Evolutionary conservation across 2,329 filamentous ascomycete genomes (phyloP).

Genomic region (Claviceps sp.): DNA sequence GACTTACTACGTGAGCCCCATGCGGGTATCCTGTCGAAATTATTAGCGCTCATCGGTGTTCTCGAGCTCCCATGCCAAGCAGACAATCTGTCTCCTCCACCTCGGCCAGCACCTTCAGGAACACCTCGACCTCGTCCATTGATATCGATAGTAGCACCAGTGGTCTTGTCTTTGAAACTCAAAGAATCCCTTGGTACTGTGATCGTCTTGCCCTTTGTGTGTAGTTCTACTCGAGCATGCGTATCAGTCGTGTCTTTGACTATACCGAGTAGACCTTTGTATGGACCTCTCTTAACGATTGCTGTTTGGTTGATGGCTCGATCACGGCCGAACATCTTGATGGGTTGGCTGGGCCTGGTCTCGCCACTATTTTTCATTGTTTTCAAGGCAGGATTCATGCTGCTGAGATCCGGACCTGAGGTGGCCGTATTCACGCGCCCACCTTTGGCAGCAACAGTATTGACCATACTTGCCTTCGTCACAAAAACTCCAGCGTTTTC

Average conservation of each 20-base stretch:
- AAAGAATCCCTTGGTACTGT: conserved; percentile 71
- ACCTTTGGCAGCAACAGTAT: conserved; percentile 87
- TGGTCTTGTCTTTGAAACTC: conserved; percentile 74
- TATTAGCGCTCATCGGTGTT: conserved; percentile 49
- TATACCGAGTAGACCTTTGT: conserved; percentile 88
- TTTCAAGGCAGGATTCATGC: conserved; percentile 87
- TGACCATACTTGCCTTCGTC: conserved; percentile 70
- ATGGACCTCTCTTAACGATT: conserved; percentile 70
- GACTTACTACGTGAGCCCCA: conserved; percentile 60
- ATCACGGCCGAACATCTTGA: conserved; percentile 68
- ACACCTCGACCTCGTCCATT: conserved; percentile 35
- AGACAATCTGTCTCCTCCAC: conserved; percentile 31
- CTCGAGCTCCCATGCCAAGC: conserved; percentile 54
- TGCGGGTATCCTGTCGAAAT: conserved; percentile 59
- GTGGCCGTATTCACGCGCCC: conserved; percentile 53
- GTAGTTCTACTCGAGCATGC: conserved; percentile 78
- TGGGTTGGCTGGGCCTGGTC: conserved; percentile 44
- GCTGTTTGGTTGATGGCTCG: conserved; percentile 83
- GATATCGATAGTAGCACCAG: conserved; percentile 66
- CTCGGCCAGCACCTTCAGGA: conserved; percentile 31
- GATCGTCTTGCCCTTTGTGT: conserved; percentile 87
- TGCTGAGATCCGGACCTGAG: conserved; percentile 63
- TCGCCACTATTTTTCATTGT: conserved; percentile 46
- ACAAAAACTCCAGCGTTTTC: conserved; percentile 90
- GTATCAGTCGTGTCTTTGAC: conserved; percentile 88